phyloP scores from a whole-genome alignment of 2,329 filamentous ascomycete species.

The Biscogniauxia marginata region DNA sequence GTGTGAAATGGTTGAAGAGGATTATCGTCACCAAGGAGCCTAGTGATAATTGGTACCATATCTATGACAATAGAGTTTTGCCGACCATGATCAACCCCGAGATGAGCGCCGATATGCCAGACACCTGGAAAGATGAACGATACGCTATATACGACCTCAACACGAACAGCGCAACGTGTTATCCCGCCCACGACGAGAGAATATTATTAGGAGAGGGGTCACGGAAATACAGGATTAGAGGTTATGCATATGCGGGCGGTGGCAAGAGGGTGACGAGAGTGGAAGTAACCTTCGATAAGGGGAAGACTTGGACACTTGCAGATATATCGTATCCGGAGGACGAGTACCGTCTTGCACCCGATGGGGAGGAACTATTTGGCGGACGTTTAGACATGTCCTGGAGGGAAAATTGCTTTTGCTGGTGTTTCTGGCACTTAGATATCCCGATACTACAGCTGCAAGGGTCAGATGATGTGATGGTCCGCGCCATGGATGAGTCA shows the following conservation, averaged over 20 bases:
- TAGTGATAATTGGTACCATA: slow-evolving; percentile 93
- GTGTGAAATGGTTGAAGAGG: slow-evolving; percentile 88
- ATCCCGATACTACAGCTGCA: slow-evolving; percentile 62
- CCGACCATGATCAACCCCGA: slow-evolving; percentile 86
- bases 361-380: slow-evolving; percentile 65
- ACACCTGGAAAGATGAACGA: slow-evolving; percentile 84
- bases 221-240: slow-evolving; percentile 63
- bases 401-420: slow-evolving; percentile 82
- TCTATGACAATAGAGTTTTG: slow-evolving; percentile 87
- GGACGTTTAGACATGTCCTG: slow-evolving; percentile 77
- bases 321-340: slow-evolving; percentile 84
- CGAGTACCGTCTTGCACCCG: slow-evolving; percentile 65
- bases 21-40: slow-evolving; percentile 75
- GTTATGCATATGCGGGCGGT: slow-evolving; percentile 87
- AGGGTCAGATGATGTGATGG: slow-evolving; percentile 68
- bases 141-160: slow-evolving; percentile 94
- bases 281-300: slow-evolving; percentile 80
- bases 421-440: slow-evolving; percentile 85
- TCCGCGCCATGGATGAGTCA: slow-evolving; percentile 86
- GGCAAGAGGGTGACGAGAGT: slow-evolving; percentile 80
- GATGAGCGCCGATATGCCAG: slow-evolving; percentile 68
- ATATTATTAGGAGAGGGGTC: slow-evolving; percentile 49
- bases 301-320: slow-evolving; percentile 75
- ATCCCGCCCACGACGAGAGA: slow-evolving; percentile 74
- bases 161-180: slow-evolving; percentile 78